Percentiles rank a stretch among this genome's conserved stretches.
Evolutionary conservation across 1,284 basidiomycete species (phyloP).

Genomic region (Ganoderma leucocontextum): DNA sequence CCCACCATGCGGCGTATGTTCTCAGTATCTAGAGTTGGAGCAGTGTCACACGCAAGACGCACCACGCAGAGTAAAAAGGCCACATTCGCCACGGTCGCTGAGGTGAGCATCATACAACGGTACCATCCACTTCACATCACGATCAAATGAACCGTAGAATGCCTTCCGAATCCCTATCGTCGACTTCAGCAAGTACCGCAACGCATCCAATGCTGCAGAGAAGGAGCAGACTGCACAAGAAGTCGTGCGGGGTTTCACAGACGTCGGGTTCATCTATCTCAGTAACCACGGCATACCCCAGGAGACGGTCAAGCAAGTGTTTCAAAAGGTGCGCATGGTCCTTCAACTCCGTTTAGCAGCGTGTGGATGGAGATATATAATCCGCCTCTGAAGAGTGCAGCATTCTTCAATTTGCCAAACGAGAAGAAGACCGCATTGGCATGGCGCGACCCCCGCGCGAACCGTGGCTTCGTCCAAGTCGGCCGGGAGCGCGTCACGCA

Average conservation of each 20-base stretch:
- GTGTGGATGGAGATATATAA: neutral
- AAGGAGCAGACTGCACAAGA: slow-evolving; percentile 71
- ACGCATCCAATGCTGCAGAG: slow-evolving; percentile 57
- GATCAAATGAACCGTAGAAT: slow-evolving; percentile 13
- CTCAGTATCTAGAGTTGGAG: neutral
- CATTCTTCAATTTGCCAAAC: slow-evolving; percentile 75
- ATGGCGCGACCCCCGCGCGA: slow-evolving; percentile 85
- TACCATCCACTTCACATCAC: neutral
- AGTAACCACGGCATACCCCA: slow-evolving; percentile 71
- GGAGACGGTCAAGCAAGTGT: slow-evolving; percentile 61
- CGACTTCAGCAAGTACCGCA: slow-evolving; percentile 75
- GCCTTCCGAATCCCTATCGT: slow-evolving; percentile 71
- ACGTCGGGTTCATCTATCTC: slow-evolving; percentile 80
- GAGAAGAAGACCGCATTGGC: slow-evolving; percentile 72
- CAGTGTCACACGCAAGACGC: slow-evolving; percentile 2
- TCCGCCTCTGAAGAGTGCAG: slow-evolving; percentile 60
- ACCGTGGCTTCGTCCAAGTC: slow-evolving; percentile 82
- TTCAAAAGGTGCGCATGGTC: slow-evolving; percentile 59
- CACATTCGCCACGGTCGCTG: slow-evolving; percentile 31
- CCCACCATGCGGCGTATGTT: slow-evolving; percentile 22
- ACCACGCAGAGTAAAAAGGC: slow-evolving; percentile 6
- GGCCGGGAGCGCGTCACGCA: slow-evolving; percentile 86
- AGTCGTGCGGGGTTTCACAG: slow-evolving; percentile 80
- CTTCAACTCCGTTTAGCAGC: neutral
- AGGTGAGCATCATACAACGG: slow-evolving; percentile 20